These are phyloP conservation scores for Kodamaea leandrae DNA, from an alignment of 805 yeast species.

Conservation along the genomic window DNA sequence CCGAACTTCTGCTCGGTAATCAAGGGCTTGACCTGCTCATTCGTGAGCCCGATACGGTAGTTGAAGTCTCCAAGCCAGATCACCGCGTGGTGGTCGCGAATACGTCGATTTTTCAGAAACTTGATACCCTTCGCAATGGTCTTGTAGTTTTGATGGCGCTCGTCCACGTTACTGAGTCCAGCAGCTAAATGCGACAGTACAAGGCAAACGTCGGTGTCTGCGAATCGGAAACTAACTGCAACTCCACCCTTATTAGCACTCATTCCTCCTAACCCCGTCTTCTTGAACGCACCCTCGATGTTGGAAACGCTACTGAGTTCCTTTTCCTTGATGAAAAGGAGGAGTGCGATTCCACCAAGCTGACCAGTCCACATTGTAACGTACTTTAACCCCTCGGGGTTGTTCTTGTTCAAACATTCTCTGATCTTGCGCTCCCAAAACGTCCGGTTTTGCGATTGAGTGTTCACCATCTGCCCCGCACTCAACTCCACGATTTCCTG, in stretches of 20 bases:
- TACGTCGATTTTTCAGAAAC: constrained; percentile 55
- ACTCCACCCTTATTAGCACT: constrained; percentile 81
- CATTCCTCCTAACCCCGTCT: constrained; percentile 93
- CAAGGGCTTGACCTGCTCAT: constrained; percentile 67
- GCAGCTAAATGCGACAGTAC: constrained; percentile 92
- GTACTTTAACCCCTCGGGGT: constrained; percentile 43
- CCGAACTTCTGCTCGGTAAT: constrained; percentile 46
- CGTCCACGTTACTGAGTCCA: constrained; percentile 75
- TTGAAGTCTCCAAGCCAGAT: constrained; percentile 96
- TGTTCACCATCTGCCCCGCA: constrained; percentile 77
- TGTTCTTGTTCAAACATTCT: constrained; percentile 39
- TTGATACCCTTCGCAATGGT: constrained; percentile 68
- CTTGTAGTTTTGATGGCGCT: constrained; percentile 83
- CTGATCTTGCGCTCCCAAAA: constrained; percentile 68
- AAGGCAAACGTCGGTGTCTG: constrained; percentile 71
- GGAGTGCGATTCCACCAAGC: constrained; percentile 76
- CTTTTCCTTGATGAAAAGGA: constrained; percentile 61
- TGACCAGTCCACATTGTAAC: constrained; percentile 70
- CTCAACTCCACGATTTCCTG: constrained; percentile 86
- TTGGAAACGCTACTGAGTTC: constrained; percentile 52
- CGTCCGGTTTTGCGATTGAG: constrained; percentile 59
- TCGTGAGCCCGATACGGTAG: constrained; percentile 69
- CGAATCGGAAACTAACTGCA: constrained; percentile 62
- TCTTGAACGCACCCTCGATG: constrained; percentile 71
- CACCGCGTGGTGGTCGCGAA: constrained; percentile 80